These are phyloP conservation scores for Wallemia mellicola DNA, from an alignment of 1,284 basidiomycete genomes.

Conservation along the genomic window DNA sequence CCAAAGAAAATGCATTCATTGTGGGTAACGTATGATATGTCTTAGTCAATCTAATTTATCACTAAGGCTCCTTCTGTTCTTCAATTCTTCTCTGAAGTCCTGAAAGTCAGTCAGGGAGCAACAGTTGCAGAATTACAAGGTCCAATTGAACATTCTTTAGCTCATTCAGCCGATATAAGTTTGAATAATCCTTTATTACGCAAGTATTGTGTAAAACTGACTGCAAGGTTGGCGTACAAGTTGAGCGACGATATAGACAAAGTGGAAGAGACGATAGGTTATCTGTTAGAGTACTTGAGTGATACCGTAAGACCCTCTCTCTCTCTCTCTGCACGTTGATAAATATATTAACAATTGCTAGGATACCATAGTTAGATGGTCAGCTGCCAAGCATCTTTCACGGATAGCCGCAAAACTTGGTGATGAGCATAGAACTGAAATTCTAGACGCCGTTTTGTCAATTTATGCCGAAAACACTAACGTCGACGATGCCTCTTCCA, in stretches of 20 bases:
- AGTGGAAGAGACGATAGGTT: neutral
- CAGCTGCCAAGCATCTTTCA: slow-evolving; percentile 72
- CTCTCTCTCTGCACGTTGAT: too few species aligned
- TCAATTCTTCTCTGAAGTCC: neutral
- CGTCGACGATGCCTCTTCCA: slow-evolving; percentile 36
- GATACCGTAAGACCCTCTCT: too few species aligned
- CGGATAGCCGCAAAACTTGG: slow-evolving; percentile 58
- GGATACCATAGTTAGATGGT: slow-evolving; percentile 88
- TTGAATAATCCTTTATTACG: slow-evolving; percentile 28
- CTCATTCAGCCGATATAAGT: neutral
- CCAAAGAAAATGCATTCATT: neutral
- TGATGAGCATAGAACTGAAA: slow-evolving; percentile 37
- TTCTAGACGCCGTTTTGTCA: slow-evolving; percentile 45
- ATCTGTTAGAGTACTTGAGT: neutral
- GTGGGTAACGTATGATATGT: neutral
- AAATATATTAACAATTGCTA: slow-evolving; percentile 21
- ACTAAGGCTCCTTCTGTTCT: neutral
- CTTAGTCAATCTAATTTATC: neutral
- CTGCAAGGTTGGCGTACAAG: slow-evolving; percentile 22
- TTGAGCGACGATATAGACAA: neutral
- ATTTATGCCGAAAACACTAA: slow-evolving; percentile 30
- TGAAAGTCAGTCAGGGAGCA: neutral
- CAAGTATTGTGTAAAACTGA: slow-evolving; percentile 32
- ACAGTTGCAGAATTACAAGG: neutral
- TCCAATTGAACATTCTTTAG: neutral